Conservation (phyloP, 23 red algal genomes). For the Gracilariopsis chorda region DNA sequence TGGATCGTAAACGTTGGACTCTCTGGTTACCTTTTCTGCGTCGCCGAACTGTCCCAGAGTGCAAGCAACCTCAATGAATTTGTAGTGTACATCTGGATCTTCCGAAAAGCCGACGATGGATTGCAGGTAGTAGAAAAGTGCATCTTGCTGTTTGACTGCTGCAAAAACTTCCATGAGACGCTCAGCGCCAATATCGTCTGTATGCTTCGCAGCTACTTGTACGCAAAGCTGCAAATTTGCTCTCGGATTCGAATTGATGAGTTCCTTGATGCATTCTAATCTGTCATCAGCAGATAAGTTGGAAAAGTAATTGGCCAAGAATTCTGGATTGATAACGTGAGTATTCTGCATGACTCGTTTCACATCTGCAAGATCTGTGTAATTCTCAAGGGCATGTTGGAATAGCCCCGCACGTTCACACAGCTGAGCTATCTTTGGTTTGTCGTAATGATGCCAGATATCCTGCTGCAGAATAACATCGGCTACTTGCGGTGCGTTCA, state of each 20-base stretch:
- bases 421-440: slow-evolving; percentile 79
- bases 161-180: slow-evolving; percentile 90
- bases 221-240: slow-evolving; percentile 91
- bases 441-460: slow-evolving; percentile 92
- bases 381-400: slow-evolving; percentile 91
- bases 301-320: slow-evolving; percentile 85
- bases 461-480: slow-evolving; percentile 96
- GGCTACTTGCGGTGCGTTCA: slow-evolving; percentile 94
- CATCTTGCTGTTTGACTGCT: slow-evolving; percentile 71
- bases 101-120: slow-evolving; percentile 79
- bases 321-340: slow-evolving; percentile 91
- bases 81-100: slow-evolving; percentile 88
- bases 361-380: slow-evolving; percentile 88
- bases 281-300: slow-evolving; percentile 80
- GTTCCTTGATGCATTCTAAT: slow-evolving; percentile 89
- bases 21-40: slow-evolving; percentile 91
- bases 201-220: slow-evolving; percentile 87
- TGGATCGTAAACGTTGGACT: slow-evolving; percentile 89
- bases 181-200: slow-evolving; percentile 82
- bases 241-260: slow-evolving; percentile 78
- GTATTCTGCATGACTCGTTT: slow-evolving; percentile 95
- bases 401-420: slow-evolving; percentile 95
- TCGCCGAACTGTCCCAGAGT: slow-evolving; percentile 86
- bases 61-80: slow-evolving; percentile 95
- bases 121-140: slow-evolving; percentile 88